phyloP scores from a whole-genome alignment of 2,329 filamentous ascomycete species.

The Venturiaceae sp. region DNA sequence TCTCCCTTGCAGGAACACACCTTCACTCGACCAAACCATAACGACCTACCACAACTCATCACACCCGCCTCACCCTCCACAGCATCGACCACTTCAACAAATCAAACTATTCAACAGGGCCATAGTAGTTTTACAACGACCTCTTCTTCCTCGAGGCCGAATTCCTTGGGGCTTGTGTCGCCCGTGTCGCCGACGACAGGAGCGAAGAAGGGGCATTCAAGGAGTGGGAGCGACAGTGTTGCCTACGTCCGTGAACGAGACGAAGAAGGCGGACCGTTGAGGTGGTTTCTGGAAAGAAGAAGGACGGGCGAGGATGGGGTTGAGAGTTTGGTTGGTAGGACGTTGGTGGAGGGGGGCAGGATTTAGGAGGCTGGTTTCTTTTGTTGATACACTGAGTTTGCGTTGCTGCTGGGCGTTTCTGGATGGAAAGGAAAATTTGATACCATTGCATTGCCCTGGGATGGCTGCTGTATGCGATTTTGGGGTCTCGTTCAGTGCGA shows the following conservation, averaged over 20 bases:
- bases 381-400: too few relatives aligned
- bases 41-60: not conserved
- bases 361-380: too few relatives aligned
- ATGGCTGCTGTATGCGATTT: too few relatives aligned
- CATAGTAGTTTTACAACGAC: too few relatives aligned
- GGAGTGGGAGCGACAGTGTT: constrained; percentile 41
- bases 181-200: not conserved
- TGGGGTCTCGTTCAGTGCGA: too few relatives aligned
- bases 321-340: constrained; percentile 54
- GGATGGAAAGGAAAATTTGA: too few relatives aligned
- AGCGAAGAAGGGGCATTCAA: constrained; percentile 15
- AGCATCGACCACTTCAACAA: not conserved
- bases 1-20: not conserved
- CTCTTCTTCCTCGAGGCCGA: not conserved
- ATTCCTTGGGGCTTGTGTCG: not conserved
- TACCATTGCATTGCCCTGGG: too few relatives aligned
- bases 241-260: constrained; percentile 56
- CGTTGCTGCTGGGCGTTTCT: too few relatives aligned
- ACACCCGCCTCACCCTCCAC: not conserved
- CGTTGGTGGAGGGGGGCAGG: constrained; percentile 49
- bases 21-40: not conserved
- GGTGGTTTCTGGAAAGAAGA: constrained; percentile 62
- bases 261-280: constrained; percentile 44
- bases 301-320: constrained; percentile 56
- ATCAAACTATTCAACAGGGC: not conserved